Percentiles rank a stretch among this genome's conserved stretches.
These are phyloP conservation scores for Paspalum notatum DNA, from an alignment of 176 grass and related monocot genomes.

Conservation along the genomic window DNA sequence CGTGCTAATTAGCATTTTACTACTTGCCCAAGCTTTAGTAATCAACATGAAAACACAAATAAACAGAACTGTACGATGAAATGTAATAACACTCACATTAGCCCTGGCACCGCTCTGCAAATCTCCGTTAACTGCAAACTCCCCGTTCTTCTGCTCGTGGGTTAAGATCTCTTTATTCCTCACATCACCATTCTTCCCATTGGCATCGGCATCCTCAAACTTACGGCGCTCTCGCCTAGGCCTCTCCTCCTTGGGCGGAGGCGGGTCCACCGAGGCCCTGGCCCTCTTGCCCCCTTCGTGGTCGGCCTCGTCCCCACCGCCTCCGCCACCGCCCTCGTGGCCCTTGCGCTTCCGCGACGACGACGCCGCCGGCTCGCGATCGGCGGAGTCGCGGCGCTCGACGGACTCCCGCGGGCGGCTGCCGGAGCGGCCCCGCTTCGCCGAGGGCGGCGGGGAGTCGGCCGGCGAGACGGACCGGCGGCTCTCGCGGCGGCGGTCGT, in stretches of 20 bases:
- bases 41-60: constrained; percentile 9
- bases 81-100: constrained; percentile 56
- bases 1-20: background rate
- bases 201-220: constrained; percentile 48
- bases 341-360: constrained; percentile 49
- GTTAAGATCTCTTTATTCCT: constrained; percentile 44
- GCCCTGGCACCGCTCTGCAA: constrained; percentile 35
- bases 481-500: constrained; percentile 29
- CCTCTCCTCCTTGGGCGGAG: constrained; percentile 41
- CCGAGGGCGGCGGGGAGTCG: constrained; percentile 33
- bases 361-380: constrained; percentile 33
- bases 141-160: constrained; percentile 39
- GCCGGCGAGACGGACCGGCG: constrained; percentile 43
- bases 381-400: constrained; percentile 41
- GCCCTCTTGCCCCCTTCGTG: constrained; percentile 47
- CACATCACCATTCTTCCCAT: constrained; percentile 47
- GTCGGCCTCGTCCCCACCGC: constrained; percentile 30
- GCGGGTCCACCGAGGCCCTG: constrained; percentile 61
- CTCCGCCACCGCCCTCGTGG: constrained; percentile 25
- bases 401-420: constrained; percentile 43
- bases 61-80: background rate
- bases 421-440: constrained; percentile 53
- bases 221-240: constrained; percentile 43
- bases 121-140: constrained; percentile 34
- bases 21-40: constrained; percentile 19